Evolutionary conservation across 768 basidiomycete genomes (phyloP).

Genomic region (Symmetrospora coprosmae): DNA sequence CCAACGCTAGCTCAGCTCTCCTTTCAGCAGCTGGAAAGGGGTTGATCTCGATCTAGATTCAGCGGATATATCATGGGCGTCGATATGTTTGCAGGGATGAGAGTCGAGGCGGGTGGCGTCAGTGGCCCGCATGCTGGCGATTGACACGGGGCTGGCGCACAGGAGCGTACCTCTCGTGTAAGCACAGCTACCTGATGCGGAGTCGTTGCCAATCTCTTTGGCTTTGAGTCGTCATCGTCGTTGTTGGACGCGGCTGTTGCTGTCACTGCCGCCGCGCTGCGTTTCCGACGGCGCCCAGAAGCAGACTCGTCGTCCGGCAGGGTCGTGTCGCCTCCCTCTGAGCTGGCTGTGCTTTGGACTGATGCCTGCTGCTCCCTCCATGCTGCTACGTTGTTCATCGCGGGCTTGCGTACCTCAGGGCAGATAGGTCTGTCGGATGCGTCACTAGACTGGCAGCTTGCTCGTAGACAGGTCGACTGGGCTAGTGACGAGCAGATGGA

Average conservation of each 20-base stretch:
- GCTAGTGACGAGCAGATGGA: too few relatives aligned
- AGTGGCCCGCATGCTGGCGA: background rate
- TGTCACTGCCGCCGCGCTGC: background rate
- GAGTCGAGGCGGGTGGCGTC: background rate
- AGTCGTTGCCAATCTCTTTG: background rate
- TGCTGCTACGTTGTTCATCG: too few relatives aligned
- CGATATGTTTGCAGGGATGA: background rate
- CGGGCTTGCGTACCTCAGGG: too few relatives aligned
- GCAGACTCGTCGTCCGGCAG: background rate
- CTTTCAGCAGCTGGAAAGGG: constrained; percentile 6
- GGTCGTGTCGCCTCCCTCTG: background rate
- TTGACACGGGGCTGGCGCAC: background rate
- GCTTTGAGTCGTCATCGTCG: background rate
- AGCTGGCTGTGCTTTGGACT: background rate
- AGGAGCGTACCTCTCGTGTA: background rate
- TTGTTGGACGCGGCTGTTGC: background rate
- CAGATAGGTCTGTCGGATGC: too few relatives aligned
- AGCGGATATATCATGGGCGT: background rate
- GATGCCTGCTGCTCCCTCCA: constrained; percentile 12
- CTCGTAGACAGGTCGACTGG: too few relatives aligned
- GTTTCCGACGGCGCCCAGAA: background rate
- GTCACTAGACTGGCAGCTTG: too few relatives aligned
- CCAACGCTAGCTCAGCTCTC: background rate
- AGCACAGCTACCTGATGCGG: constrained; percentile 1
- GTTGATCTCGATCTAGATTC: background rate